Base-by-base conservation (phyloP, 179 eudicot genomes). In the Amaranthus tricolor region DNA sequence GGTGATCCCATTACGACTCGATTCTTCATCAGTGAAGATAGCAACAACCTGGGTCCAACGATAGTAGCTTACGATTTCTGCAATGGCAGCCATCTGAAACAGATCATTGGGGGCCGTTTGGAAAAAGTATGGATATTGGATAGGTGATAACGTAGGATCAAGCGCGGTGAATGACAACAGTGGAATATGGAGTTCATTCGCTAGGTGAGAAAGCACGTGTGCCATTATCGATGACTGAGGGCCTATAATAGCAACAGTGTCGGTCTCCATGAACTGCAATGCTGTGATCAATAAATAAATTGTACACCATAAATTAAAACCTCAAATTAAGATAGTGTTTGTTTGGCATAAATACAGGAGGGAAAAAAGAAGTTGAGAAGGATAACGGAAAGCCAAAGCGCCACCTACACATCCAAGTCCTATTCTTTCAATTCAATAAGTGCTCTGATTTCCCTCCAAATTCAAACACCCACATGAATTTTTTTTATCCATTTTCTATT, bases 181-280 rank as follows among this genome's bases (percentile, higher is more conserved):
- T 5, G 97, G 96, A 74, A 90, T 87, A 55, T 87, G 96, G 72
- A 93, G 97, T 69, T 91, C 89, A 78, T 86, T 90, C 45, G 89
- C 94, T 58, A 93, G 88, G 66, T 93, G 88, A 6, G 96, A 93
- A 74, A 93, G 90, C 21, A 89, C 84, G 68, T 85, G 94, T 5
- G 96, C 97, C 91, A 89, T 84, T 4, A 72, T 76, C 6, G 96
- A 89, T 20, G 84, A 24, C 81, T 90, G 94, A 52, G 97, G 94
- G 9, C 96, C 96, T 8, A 93, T 83, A 16, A 93, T 84, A 20
- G 96, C 96, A 17, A 88, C 92, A 1, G 85, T 84, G n/a, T 93
- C 86, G 56, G 55, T 79, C 82, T 84, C 90, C 92, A 90, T 88
- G 83, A 77, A 93, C 81, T 83, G 84, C 75, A 90, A 78, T 63